Base-by-base conservation (phyloP, 2,329 filamentous ascomycete species). In the Diaporthe sp. region DNA sequence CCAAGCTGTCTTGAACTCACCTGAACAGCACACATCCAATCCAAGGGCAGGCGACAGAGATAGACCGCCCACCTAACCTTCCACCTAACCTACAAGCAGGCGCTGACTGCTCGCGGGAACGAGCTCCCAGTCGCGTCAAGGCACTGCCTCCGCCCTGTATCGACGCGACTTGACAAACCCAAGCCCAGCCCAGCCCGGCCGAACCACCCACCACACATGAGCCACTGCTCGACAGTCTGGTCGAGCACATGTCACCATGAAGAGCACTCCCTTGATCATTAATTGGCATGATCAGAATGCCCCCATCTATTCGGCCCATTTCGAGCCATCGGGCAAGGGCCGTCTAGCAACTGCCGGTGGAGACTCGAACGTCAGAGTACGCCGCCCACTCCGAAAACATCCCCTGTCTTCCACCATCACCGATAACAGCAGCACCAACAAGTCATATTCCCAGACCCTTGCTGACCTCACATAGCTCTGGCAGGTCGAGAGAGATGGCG, bases 241-340 rank as follows among this genome's bases (percentile, higher is more conserved):
- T 74, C 73, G 75, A 72, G 75, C 75, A 72, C 65, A 81, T 80
- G 82, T 82, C 85, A 88, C 85, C 83, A 99, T 99, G 97, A 98
- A 98, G 91, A 96, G 95, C 83, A 93, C 95, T 82, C 96, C 97
- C 81, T 90, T 99, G 80, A 96, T 98, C 83, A 96, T 99, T 87
- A 95, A 97, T 88, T 99, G 97, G 97, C 97, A 99, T 86, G 95
- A 98, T 85, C 95, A 98, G 83, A 98, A 97, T 86, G 92, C 95
- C 81, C 97, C 97, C 76, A 96, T 99, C 84, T 99, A 98, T 87
- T 98, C 96, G 58, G 95, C 95, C 80, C 96, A 98, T 85, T 99
- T 98, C 84, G 96, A 99, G 84, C 95, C 95, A 65, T 90, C 95
- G 82, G 95, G 95, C 78, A 98, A 97, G 85, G 95, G 95, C 72